phyloP scores from a whole-genome alignment of 805 yeast species.

The Wickerhamiella musiphila region DNA sequence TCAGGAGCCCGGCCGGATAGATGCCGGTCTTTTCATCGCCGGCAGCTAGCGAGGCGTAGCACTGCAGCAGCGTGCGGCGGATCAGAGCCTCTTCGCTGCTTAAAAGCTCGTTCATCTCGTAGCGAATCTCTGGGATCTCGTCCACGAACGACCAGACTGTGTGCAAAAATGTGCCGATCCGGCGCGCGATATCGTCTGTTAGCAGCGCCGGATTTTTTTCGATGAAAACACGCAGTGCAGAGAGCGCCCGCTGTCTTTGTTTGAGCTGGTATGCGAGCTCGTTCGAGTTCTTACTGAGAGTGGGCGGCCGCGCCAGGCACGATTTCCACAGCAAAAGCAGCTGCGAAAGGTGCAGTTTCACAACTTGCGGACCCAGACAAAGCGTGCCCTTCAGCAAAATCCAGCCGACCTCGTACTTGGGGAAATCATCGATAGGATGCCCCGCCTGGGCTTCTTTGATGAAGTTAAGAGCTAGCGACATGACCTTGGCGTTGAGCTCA shows the following conservation, averaged over 20 bases:
- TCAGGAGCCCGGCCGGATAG: slow-evolving; percentile 26
- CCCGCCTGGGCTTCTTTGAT: slow-evolving; percentile 6
- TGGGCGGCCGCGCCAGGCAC: slow-evolving; percentile 27
- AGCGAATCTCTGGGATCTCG: slow-evolving; percentile 16
- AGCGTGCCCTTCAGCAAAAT: slow-evolving; percentile 43
- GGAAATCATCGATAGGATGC: slow-evolving; percentile 2
- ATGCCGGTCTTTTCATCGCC: slow-evolving; percentile 6
- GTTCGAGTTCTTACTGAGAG: slow-evolving; percentile 24
- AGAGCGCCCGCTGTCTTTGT: slow-evolving; percentile 39
- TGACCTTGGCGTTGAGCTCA: slow-evolving; percentile 7
- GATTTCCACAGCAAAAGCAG: slow-evolving; percentile 48
- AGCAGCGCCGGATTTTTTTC: slow-evolving; percentile 22
- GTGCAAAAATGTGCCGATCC: slow-evolving; percentile 34
- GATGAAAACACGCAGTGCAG: slow-evolving; percentile 38
- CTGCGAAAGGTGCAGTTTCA: slow-evolving; percentile 40
- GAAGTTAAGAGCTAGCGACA: slow-evolving; percentile 5
- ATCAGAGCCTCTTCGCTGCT: slow-evolving; percentile 12
- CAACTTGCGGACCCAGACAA: slow-evolving; percentile 37
- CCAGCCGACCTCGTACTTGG: slow-evolving; percentile 31
- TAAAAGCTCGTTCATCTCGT: slow-evolving; percentile 8
- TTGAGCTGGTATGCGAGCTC: slow-evolving; percentile 26
- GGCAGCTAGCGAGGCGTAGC: slow-evolving; percentile 12
- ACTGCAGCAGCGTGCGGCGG: slow-evolving; percentile 11
- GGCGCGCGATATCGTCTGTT: slow-evolving; percentile 27
- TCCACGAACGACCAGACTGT: slow-evolving; percentile 21